Base-by-base conservation (phyloP, 352 stramenopile genomes). In the Phytophthora aleatoria region DNA sequence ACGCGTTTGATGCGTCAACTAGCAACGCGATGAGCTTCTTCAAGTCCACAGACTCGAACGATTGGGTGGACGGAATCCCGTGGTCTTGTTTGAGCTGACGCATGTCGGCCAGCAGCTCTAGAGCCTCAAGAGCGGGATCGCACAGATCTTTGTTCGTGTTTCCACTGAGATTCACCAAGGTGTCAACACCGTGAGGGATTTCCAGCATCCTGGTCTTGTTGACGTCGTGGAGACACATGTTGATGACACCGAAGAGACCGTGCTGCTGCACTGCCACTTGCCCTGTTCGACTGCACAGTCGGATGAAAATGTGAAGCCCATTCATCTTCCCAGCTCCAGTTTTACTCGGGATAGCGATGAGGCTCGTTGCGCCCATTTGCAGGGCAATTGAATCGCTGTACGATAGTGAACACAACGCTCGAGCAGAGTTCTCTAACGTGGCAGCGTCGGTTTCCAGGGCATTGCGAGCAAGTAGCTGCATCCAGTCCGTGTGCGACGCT, bases 341-440 rank as follows among this genome's bases (percentile, higher is more conserved):
- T 63, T 71, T 71, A 48, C 20, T 60, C 7, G 38, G 26, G 7
- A 39, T 3, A 15, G 60, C 57, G 12, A 55, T 42, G 3, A 56
- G 42, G 55, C 45, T 61, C 15, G 33, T 51, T 28, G 43, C 67
- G 27, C 77, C 87, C 62, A 95, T 69, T 9, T 70, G 62, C 6
- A 91, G 30, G 16, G 86, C 87, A n/a, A 95, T 77, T 24, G 66
- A 52, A 45, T 97, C 88, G 59, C 79, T 93, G 69, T 96, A 97
- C 7, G 89, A 90, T 10, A 95, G 71, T 20, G 84, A 79, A 27
- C 89, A 94, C 16, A 96, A 55, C 6, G 89, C 90, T 9, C 90
- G 79, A 24, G 87, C 83, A 3, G 84, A 78, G 54, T 95, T 74
- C 57, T 97, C 87, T 9, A 94, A 77, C 6, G 63, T 55, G 1